These are phyloP conservation scores for Niebla homalea DNA, from an alignment of 495 filamentous ascomycete genomes.

Conservation along the genomic window DNA sequence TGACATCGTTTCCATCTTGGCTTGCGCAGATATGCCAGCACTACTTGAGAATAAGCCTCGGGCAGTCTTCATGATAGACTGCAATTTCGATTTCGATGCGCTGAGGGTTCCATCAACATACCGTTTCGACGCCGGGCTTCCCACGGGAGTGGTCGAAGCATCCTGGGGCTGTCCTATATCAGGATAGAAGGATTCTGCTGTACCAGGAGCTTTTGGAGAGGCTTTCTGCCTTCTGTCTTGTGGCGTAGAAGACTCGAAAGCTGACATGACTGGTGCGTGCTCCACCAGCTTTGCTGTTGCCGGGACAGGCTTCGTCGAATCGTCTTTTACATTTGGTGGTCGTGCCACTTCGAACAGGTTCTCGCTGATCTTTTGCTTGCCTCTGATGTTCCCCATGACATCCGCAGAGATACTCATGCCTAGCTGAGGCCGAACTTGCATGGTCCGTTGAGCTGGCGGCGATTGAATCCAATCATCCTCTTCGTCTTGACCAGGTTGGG, in stretches of 20 bases:
- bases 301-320: neutral
- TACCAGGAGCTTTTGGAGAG: neutral
- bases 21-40: constrained; percentile 63
- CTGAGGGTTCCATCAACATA: constrained; percentile 67
- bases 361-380: constrained; percentile 21
- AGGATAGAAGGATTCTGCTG: neutral
- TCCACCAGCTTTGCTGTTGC: neutral
- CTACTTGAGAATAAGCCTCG: constrained; percentile 72
- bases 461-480: constrained; percentile 81
- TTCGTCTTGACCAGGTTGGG: constrained; percentile 31
- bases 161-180: neutral
- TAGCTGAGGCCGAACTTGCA: constrained; percentile 29
- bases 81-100: constrained; percentile 76
- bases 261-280: neutral
- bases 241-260: neutral
- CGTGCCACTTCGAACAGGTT: neutral
- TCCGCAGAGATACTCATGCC: constrained; percentile 46
- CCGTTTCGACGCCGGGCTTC: constrained; percentile 49
- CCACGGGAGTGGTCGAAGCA: constrained; percentile 50
- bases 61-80: constrained; percentile 74
- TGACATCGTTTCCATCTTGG: constrained; percentile 48
- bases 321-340: neutral
- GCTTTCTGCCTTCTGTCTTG: neutral
- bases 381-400: constrained; percentile 42
- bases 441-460: constrained; percentile 28